phyloP scores from a whole-genome alignment of 768 basidiomycete species.

The Pluteus cervinus region DNA sequence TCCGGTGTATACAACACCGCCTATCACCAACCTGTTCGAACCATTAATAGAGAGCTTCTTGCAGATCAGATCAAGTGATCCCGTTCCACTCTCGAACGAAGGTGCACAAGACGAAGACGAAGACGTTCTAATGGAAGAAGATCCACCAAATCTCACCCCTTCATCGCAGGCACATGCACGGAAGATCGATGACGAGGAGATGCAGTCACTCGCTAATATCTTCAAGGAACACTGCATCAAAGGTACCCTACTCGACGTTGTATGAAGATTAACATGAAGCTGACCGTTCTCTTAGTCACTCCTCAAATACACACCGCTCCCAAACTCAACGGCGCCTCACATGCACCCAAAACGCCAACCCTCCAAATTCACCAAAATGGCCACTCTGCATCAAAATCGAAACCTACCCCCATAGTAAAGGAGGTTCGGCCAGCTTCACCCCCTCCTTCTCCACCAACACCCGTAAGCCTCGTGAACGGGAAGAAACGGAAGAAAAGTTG shows the following conservation, averaged over 20 bases:
- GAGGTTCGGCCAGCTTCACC: no score
- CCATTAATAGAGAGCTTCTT: constrained; percentile 36
- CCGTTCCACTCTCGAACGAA: constrained; percentile 11
- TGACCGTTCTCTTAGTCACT: no score
- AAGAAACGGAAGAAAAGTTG: no score
- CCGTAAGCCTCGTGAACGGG: no score
- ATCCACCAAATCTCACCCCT: constrained; percentile 19
- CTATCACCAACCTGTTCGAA: constrained; percentile 59
- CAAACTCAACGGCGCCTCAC: no score
- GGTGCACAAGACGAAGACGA: constrained; percentile 28
- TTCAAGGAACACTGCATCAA: constrained; percentile 49
- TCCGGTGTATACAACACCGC: constrained; percentile 73
- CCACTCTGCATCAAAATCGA: no score
- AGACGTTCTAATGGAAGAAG: constrained; percentile 41
- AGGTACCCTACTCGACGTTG: constrained; percentile 21
- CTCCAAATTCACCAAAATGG: no score
- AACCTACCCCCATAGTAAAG: no score
- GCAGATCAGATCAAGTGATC: constrained; percentile 14
- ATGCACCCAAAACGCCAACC: no score
- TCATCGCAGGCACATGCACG: constrained; percentile 15
- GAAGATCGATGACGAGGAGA: constrained; percentile 46
- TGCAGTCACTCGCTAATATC: constrained; percentile 52
- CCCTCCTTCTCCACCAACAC: no score
- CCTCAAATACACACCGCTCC: no score
- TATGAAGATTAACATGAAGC: no score